Conservation (phyloP, 352 stramenopile species). For the Phytophthora hybrid region DNA sequence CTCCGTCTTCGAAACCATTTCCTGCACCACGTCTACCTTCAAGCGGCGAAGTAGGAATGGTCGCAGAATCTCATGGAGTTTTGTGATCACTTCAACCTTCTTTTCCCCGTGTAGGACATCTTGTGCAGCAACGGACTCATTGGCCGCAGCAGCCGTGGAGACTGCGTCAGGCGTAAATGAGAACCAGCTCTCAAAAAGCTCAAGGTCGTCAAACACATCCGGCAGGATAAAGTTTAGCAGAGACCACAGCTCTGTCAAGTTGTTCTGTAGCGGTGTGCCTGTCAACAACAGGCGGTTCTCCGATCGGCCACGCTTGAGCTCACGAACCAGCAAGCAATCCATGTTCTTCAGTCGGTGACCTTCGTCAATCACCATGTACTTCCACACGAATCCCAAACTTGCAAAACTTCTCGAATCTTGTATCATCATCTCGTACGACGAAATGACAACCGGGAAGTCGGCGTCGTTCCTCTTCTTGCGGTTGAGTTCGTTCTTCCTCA, state of each 20-base stretch:
- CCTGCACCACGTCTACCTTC: constrained; percentile 94
- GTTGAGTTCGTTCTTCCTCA: constrained; percentile 63
- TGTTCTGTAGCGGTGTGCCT: constrained; percentile 98
- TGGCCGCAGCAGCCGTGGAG: constrained; percentile 49
- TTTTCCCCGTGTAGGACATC: constrained; percentile 94
- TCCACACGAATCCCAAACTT: constrained; percentile 78
- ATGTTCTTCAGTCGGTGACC: constrained; percentile 99
- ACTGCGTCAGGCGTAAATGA: constrained; percentile 94
- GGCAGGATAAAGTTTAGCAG: constrained; percentile 98
- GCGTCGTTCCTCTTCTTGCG: constrained; percentile 59
- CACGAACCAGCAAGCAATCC: constrained; percentile 94
- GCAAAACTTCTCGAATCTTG: constrained; percentile 73
- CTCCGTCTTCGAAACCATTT: constrained; percentile 98
- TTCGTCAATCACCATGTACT: constrained; percentile 98
- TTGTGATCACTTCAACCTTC: constrained; percentile 94
- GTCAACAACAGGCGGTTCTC: constrained; percentile 96
- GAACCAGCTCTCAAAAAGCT: constrained; percentile 99
- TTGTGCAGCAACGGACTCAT: constrained; percentile 72
- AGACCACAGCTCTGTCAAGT: constrained; percentile 98
- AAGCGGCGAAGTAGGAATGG: constrained; percentile 97
- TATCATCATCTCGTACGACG: constrained; percentile 91
- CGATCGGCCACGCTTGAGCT: constrained; percentile 94
- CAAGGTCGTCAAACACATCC: constrained; percentile 97
- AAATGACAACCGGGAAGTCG: constrained; percentile 90
- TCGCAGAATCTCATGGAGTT: constrained; percentile 97